Base-by-base conservation (phyloP, 441 rosid species). In the Biscutella auriculata region DNA sequence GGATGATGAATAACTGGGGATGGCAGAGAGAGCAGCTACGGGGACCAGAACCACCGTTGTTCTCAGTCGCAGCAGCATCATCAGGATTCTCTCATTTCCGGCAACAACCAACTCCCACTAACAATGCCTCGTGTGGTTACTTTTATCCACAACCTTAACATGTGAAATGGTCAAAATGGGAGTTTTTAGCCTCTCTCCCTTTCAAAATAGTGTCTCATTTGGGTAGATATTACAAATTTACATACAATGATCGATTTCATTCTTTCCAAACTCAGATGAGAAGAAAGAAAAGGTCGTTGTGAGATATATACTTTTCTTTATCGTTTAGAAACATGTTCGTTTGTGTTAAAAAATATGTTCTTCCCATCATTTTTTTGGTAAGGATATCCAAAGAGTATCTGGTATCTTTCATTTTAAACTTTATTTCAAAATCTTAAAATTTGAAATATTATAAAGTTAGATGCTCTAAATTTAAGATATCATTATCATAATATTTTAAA, bases 21-120 rank as follows among this genome's bases (percentile, higher is more conserved):
- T 82, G 92, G 84, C 82, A 78, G 63, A 76, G 76, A 84, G 59
- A 69, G 6, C 65, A 59, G 25, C 60, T 52, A 42, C 58, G 53
- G 10, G 57, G 47, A 14, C 71, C 44, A 40, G 47, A 17, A 57
- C 81, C 76, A 69, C 72, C 82, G 67, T 58, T 75, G 85, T 82
- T 74, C 71, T 73, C 95, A 44, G 73, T 77, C 72, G 96, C 96
- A 82, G 96, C 97, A 87, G 73, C 73, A 62, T 87, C 97, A 87
- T 91, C 97, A 91, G 90, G 97, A 91, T 91, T 68, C 73, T 90
- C 97, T 79, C 91, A 62, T 73, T 73, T 67, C 73, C 79, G 66
- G 77, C 88, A 53, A 57, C 75, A 67, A 53, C 57, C n/a, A n/a
- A n/a, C 66, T 62, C 78, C 56, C 69, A 43, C 42, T 42, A 64